Evolutionary conservation across 768 basidiomycete genomes (phyloP).

Genomic region (Xerocomus spinulosus): DNA sequence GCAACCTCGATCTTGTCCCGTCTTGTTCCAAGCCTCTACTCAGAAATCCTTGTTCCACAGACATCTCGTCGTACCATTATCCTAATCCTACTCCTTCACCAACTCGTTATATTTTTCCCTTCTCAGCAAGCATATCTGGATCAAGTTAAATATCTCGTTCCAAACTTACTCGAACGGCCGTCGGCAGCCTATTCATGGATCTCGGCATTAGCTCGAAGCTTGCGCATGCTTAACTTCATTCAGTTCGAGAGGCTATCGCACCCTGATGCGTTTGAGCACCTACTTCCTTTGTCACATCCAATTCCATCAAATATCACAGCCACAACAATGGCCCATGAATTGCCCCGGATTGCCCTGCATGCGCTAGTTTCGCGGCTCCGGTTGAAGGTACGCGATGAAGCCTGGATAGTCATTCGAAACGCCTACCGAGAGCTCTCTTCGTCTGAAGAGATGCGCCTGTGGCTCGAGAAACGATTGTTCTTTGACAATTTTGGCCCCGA

Average conservation of each 20-base stretch:
- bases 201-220: constrained; percentile 41
- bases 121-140: constrained; percentile 52
- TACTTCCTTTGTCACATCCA: constrained; percentile 13
- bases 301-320: not conserved
- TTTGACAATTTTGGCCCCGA: constrained; percentile 35
- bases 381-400: constrained; percentile 44
- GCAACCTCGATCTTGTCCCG: constrained; percentile 57
- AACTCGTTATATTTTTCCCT: constrained; percentile 55
- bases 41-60: constrained; percentile 10
- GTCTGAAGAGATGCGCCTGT: constrained; percentile 37
- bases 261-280: constrained; percentile 20
- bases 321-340: constrained; percentile 7
- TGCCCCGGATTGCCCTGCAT: constrained; percentile 41
- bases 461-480: constrained; percentile 48
- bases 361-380: constrained; percentile 46
- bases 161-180: constrained; percentile 34
- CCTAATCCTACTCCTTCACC: constrained; percentile 54
- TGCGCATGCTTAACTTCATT: constrained; percentile 54
- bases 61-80: constrained; percentile 29
- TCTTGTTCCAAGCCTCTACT: constrained; percentile 50
- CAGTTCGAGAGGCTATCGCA: constrained; percentile 45
- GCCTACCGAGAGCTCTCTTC: constrained; percentile 58
- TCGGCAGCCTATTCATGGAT: constrained; percentile 49
- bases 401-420: constrained; percentile 57
- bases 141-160: constrained; percentile 19